Evolutionary conservation across 345 rosid species (phyloP), one percentile per base, ranked within the genome.

Genomic region (Populus simonii): DNA sequence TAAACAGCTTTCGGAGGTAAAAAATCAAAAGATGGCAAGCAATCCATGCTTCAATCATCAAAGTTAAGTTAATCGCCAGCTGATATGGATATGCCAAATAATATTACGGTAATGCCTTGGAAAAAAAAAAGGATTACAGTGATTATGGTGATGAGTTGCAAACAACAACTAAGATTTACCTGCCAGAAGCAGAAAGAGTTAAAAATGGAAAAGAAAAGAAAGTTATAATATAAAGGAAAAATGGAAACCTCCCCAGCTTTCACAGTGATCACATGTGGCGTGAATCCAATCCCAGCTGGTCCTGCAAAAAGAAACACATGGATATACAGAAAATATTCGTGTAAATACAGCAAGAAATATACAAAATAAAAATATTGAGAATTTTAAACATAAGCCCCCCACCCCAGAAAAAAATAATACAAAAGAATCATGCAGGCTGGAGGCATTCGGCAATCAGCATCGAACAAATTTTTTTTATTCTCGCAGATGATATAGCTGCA

Each of bases 241-340:
- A 27, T 62, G 75, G 66, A 78, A 84, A 90, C 94, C 94, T 90
- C 94, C 85, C 94, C 94, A 23, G 89, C 84, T 79, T 89, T 89
- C 63, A 90, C 94, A 66, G 83, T 85, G 80, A 90, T 89, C 73
- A 90, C 80, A 74, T 90, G 90, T 15, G 94, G 94, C 0, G 85
- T 84, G 76, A 90, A 89, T 49, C 91, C 91, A 79, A 82, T 33
- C 68, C 91, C 89, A 12, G 81, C 74, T 31, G 86, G 74, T 66
- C 92, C 94, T 90, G 92, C 80, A 83, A 78, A 45, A 31, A 78
- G 36, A 74, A 70, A 80, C 68, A n/a, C 3, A 31, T 67, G 22
- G 33, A 41, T 68, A 11, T 68, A 72, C 39, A 70, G 73, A 72
- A 66, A 29, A 25, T 45, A 23, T n/a, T 31, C 1, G 5, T 55